Base-by-base conservation (phyloP, 2,329 filamentous ascomycete species). In the Diplodia seriata region DNA sequence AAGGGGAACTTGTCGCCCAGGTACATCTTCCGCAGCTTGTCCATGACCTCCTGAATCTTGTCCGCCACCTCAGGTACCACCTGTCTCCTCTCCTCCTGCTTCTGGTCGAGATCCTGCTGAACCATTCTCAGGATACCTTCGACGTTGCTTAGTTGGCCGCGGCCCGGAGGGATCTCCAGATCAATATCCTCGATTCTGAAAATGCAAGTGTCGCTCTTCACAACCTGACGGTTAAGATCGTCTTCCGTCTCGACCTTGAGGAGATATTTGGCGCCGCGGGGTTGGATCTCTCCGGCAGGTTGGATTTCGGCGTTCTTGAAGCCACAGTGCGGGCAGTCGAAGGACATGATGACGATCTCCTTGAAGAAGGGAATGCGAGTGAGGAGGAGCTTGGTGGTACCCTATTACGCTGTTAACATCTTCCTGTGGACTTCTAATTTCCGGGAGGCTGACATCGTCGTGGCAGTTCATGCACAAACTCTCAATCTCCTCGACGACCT, bases 311-410 rank as follows among this genome's bases (percentile, higher is more conserved):
- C 94, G 83, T 98, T 97, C 72, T 91, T 89, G 81, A 94, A 90
- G 76, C 89, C 84, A 83, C 95, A 99, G 80, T 97, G 88, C 6
- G 92, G 89, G 84, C 95, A 99, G 72, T 88, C 87, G 80, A 99
- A 99, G 70, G 94, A 98, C 90, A 97, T 97, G 79, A 99, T 88
- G 75, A 99, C 93, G 71, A 99, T 90, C 80, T 99, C 94, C 82
- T 93, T 93, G 85, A 99, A 99, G 85, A 93, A 98, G 18, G 95
- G 95, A 67, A 99, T 97, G 71, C 89, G 89, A 18, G 96, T 97
- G 66, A 99, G 88, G 53, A 99, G 88, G 26, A 99, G 87, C 69
- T 90, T 87, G 15, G 95, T 99, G 1, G 84, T 87, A 74, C 95
- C 95, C 91, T 96, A 70, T 6, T 1, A 2, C 23, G 57, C 23